Evolutionary conservation across 306 rosid species (phyloP).

Genomic region (Albizia julibrissin): DNA sequence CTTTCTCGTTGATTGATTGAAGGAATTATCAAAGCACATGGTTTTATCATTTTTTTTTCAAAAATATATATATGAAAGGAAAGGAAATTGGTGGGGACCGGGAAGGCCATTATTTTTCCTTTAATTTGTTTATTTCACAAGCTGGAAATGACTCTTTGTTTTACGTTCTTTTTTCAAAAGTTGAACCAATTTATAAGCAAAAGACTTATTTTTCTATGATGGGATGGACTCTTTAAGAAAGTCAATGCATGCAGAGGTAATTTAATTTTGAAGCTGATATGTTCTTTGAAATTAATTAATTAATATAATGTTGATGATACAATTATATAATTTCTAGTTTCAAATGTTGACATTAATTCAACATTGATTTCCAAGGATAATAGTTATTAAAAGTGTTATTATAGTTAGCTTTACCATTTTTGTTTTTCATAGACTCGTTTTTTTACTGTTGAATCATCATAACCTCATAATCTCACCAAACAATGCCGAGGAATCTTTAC

Average conservation of each 20-base stretch:
- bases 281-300: neutral
- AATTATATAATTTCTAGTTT: neutral
- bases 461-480: neutral
- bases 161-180: conserved; percentile 4
- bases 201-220: neutral
- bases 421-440: neutral
- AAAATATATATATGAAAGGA: neutral
- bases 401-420: neutral
- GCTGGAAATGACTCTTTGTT: conserved; percentile 16
- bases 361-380: neutral
- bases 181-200: conserved; percentile 23
- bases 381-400: neutral
- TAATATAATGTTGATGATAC: neutral
- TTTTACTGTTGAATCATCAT: neutral
- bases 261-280: neutral
- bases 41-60: neutral
- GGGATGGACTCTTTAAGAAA: neutral
- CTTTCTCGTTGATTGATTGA: neutral
- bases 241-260: neutral
- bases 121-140: neutral
- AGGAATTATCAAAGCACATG: neutral
- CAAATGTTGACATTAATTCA: neutral
- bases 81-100: neutral
- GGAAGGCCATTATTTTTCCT: neutral
- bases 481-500: conserved; percentile 20